Conservation (phyloP, 2,329 filamentous ascomycete species). For the Lecanosticta acicola region DNA sequence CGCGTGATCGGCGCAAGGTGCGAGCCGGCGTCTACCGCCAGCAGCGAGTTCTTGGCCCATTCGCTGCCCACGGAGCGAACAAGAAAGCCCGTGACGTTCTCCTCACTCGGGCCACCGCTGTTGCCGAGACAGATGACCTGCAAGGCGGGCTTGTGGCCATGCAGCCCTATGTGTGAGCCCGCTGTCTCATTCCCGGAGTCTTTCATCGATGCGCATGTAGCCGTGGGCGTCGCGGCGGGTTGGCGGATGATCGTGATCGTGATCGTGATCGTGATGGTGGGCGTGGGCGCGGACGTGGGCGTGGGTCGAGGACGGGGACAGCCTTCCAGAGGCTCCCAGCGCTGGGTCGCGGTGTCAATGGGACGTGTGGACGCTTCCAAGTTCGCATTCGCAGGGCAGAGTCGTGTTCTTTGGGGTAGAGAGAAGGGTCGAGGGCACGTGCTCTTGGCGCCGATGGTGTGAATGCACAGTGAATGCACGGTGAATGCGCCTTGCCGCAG, state of each 20-base stretch:
- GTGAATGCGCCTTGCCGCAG: no score
- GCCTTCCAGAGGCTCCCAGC: background rate
- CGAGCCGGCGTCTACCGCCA: constrained; percentile 91
- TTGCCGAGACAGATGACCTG: constrained; percentile 59
- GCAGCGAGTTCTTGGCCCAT: constrained; percentile 75
- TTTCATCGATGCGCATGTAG: constrained; percentile 38
- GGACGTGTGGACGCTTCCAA: background rate
- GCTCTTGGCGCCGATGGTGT: background rate
- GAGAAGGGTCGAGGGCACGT: background rate
- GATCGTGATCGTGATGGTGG: background rate
- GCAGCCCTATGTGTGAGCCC: constrained; percentile 33
- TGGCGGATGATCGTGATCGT: background rate
- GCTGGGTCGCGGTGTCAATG: background rate
- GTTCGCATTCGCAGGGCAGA: no score
- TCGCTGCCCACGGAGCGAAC: constrained; percentile 72
- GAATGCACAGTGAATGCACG: no score
- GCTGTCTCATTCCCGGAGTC: constrained; percentile 32
- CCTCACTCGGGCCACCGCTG: constrained; percentile 82
- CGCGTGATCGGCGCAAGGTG: constrained; percentile 80
- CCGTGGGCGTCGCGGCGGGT: constrained; percentile 8
- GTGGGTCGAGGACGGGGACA: no score
- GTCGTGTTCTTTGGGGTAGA: background rate
- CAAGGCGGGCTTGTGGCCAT: constrained; percentile 33
- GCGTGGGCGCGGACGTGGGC: background rate
- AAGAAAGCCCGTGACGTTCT: constrained; percentile 82